Percentiles rank a stretch among this genome's conserved stretches.
These are phyloP conservation scores for Penicillium crystallinum DNA, from an alignment of 495 filamentous ascomycete genomes.

Conservation along the genomic window DNA sequence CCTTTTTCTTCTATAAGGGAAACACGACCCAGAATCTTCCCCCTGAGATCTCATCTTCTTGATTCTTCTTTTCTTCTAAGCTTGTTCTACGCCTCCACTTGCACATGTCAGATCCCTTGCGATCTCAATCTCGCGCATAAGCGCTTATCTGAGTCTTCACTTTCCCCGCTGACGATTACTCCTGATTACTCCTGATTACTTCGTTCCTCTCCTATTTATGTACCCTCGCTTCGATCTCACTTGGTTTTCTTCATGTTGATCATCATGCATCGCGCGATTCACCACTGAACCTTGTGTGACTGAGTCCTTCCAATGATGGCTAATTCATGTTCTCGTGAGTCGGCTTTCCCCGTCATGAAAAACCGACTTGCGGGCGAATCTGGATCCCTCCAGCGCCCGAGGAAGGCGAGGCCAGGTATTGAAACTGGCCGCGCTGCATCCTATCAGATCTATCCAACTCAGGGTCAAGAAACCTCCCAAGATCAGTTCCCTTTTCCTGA, in stretches of 20 bases:
- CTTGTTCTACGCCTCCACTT: not conserved
- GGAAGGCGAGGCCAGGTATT: conserved; percentile 6
- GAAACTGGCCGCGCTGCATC: not conserved
- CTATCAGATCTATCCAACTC: conserved; percentile 7
- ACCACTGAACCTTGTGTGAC: conserved; percentile 9
- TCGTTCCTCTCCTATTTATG: not conserved
- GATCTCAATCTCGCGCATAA: conserved; percentile 3
- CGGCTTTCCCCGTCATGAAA: conserved; percentile 14
- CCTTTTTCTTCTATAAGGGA: conserved; percentile 1
- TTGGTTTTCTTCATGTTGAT: not conserved
- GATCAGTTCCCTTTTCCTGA: conserved; percentile 18
- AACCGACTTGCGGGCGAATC: conserved; percentile 12
- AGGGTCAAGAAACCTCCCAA: conserved; percentile 6
- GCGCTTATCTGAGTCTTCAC: conserved; percentile 5
- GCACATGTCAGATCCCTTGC: not conserved
- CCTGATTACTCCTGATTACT: not conserved
- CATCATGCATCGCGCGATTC: conserved; percentile 18
- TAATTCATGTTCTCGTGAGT: conserved; percentile 14
- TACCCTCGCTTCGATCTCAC: not conserved
- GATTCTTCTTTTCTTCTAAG: not conserved
- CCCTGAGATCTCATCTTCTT: not conserved
- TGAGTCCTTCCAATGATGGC: conserved; percentile 19
- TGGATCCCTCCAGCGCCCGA: conserved; percentile 1
- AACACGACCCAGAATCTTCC: not conserved
- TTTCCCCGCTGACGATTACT: conserved; percentile 9